Percentiles rank a stretch among this genome's conserved stretches.
Conservation (phyloP, 2,329 filamentous ascomycete genomes). For the Alternaria triticimaculans region DNA sequence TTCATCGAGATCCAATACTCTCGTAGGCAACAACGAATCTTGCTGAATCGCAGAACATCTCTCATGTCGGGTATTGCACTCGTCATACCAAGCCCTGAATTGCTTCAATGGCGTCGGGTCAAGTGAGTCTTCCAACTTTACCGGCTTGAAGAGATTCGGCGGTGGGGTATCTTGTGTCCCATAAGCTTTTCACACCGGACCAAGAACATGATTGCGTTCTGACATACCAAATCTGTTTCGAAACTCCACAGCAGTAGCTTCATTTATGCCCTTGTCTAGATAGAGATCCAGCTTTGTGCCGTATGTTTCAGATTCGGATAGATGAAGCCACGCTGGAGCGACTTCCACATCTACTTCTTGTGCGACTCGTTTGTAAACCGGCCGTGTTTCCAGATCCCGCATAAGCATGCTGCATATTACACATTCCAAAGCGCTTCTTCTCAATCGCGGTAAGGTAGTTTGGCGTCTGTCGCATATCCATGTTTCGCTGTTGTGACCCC, state of each 20-base stretch:
- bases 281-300: background rate
- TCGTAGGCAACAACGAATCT: background rate
- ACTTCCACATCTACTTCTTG: background rate
- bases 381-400: background rate
- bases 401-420: background rate
- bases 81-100: background rate
- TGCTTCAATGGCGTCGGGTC: background rate
- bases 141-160: background rate
- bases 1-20: background rate
- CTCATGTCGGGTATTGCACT: background rate
- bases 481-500: background rate
- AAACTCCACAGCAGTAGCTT: background rate
- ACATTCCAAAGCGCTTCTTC: rapidly evolving
- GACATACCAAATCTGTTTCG: background rate
- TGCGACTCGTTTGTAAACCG: background rate
- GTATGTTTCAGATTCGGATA: background rate
- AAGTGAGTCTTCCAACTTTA: background rate
- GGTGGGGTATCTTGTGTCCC: background rate
- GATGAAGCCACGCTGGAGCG: background rate
- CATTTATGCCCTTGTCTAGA: background rate
- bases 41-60: background rate
- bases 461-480: background rate
- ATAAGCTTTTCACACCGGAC: background rate
- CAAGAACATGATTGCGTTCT: background rate
- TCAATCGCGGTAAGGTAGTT: background rate